Evolutionary conservation across 768 basidiomycete genomes (phyloP), one percentile per base, ranked within the genome.

Genomic region (Termitomyces sp.): DNA sequence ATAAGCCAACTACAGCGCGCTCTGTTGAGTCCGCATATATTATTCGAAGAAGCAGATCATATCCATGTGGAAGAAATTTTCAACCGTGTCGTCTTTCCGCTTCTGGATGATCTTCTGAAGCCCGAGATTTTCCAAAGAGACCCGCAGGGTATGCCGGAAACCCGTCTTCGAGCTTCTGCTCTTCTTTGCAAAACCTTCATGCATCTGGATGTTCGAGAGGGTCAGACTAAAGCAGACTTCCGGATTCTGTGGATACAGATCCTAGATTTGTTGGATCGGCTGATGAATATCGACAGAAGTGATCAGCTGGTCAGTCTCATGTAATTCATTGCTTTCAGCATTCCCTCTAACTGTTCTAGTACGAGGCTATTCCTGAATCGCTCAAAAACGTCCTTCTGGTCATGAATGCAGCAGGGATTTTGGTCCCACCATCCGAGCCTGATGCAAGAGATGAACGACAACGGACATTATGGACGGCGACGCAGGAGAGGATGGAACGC

Each of bases 341-440:
- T 36, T 57, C 37, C 40, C 54, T 64, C 55, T 64, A 47, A 65
- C 45, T 9, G n/a, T 52, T 37, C 25, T 8, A 98, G 96, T 88
- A 89, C 71, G 97, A 99, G 72, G 96, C 96, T 0, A 83, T 97
- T 20, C 94, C 94, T 1, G 97, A 99, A 74, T 96, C 95, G 1
- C 81, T 99, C 67, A 98, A 98, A 77, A 98, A 98, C 69, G 92
- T 96, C 53, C 77, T 99, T 15, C 82, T 98, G 52, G 96, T 99
- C 53, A 96, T 99, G 94, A 88, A 95, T 67, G 92, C 95, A 1
- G 89, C 89, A 1, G 83, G 84, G 5, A 87, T 96, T 59, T 84
- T 99, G 17, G 82, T 92, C 4, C 91, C 92, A 4, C 63, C 84
- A 11, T 75, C 77, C 12, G 74, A 72, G 7, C 70, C 75, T 46